Conservation (phyloP, 768 basidiomycete species). For the Boletus bicolor region DNA sequence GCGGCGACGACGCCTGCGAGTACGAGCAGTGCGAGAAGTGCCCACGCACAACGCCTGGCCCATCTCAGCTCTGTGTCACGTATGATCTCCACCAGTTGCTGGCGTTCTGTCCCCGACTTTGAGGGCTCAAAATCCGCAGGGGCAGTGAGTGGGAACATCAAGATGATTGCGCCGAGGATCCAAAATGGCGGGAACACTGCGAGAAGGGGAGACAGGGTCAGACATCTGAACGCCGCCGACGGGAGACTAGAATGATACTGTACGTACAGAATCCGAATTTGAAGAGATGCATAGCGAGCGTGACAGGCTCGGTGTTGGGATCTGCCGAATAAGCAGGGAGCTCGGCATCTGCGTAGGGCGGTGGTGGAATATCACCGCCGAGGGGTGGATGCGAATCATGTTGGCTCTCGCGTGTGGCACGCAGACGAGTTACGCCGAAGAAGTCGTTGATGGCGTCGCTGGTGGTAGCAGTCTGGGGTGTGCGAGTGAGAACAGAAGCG, state of each 20-base stretch:
- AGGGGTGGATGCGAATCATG: constrained; percentile 23
- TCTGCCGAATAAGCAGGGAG: constrained; percentile 34
- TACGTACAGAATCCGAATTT: constrained; percentile 48
- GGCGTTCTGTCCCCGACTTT: constrained; percentile 37
- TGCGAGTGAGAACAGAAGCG: constrained; percentile 4
- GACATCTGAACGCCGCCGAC: not conserved
- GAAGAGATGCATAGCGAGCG: constrained; percentile 48
- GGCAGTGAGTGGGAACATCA: constrained; percentile 39
- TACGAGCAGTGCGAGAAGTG: not conserved
- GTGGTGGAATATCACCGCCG: constrained; percentile 18
- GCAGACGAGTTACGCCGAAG: constrained; percentile 26
- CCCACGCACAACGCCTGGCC: constrained; percentile 35
- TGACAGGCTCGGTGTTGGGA: constrained; percentile 35
- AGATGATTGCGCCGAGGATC: constrained; percentile 40
- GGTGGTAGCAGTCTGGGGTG: not conserved
- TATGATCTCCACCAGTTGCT: constrained; percentile 31
- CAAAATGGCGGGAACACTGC: constrained; percentile 51
- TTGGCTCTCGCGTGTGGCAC: constrained; percentile 30
- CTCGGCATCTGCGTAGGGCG: constrained; percentile 31
- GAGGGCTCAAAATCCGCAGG: constrained; percentile 28
- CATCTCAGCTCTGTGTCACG: constrained; percentile 39
- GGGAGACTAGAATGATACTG: not conserved
- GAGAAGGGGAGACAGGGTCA: not conserved
- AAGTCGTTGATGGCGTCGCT: constrained; percentile 25
- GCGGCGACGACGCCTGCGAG: not conserved